Evolutionary conservation across 371 early-diverging fungal genomes (phyloP), one percentile per base, ranked within the genome.

Genomic region (Nematocida ausubeli): DNA sequence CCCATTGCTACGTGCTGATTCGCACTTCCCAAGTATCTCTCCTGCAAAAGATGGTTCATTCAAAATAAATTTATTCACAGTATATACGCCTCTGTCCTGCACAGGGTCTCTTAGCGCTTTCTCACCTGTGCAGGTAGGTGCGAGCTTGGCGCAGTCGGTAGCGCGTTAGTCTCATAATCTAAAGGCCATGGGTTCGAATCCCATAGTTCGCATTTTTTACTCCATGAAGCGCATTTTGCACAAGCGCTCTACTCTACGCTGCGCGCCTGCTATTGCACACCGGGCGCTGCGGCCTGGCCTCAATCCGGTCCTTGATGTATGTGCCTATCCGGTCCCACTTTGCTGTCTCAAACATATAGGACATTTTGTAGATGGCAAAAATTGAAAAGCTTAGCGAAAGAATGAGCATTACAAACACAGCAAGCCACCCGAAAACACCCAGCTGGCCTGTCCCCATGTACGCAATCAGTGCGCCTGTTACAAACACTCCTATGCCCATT

Each of bases 111-210:
- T 7, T 60, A 30, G 1, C 16, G 1, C 2, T 1, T 2, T 34
- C n/a, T 22, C 22, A n/a, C 1, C 12, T 71, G 12, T 79, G 3
- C 50, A 22, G 3, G 66, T 24, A 30, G 32, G 63, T 58, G 79
- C 80, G 81, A 71, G 69, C 80, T 80, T 85, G 75, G 85, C 85
- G 72, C 84, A 85, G 83, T 82, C 32, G 85, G 84, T 81, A 83
- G 84, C 72, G 85, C 85, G 84, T 84, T 68, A 79, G 85, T 84
- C 85, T 85, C 84, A 84, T 85, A 85, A 85, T 85, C 85, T 79
- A 68, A 83, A 84, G 84, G 85, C 67, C 85, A 81, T 68, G 85
- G 81, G 85, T 85, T 85, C 85, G 84, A 85, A 67, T 78, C 85
- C 84, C 85, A 63, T 81, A 72, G 79, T 69, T 67, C 72, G 83